These are phyloP conservation scores for Trichosanthes cucumerina DNA, from an alignment of 306 rosid genomes.

Conservation along the genomic window DNA sequence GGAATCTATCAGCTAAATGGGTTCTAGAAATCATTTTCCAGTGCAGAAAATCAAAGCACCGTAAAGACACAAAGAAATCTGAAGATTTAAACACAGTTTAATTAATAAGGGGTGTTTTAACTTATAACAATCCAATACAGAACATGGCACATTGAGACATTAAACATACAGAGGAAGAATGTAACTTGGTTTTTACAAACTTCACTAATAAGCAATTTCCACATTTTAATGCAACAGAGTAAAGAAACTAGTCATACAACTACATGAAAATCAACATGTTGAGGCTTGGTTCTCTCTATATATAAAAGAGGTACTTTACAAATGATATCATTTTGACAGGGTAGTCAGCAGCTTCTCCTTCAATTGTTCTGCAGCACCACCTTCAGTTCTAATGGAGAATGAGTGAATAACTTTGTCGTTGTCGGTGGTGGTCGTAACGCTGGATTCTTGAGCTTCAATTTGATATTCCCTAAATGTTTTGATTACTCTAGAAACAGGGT, in stretches of 20 bases:
- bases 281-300: background rate
- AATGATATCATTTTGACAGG: conserved; percentile 31
- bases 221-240: background rate
- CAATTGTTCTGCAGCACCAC: conserved; percentile 58
- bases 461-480: conserved; percentile 52
- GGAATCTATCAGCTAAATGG: background rate
- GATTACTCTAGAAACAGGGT: conserved; percentile 67
- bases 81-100: background rate
- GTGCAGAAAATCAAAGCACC: background rate
- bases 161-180: background rate
- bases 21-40: background rate
- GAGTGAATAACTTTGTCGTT: conserved; percentile 51
- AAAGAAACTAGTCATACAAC: conserved; percentile 4
- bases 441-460: conserved; percentile 50
- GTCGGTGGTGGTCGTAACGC: conserved; percentile 32
- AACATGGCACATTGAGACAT: background rate
- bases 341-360: conserved; percentile 69
- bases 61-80: too few species aligned
- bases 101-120: background rate
- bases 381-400: conserved; percentile 53
- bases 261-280: background rate
- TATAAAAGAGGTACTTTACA: background rate
- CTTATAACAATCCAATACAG: background rate
- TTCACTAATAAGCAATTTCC: background rate
- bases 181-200: background rate